Conservation (phyloP, 148 eudicot genomes). For the Amaranthus hypochondriacus region DNA sequence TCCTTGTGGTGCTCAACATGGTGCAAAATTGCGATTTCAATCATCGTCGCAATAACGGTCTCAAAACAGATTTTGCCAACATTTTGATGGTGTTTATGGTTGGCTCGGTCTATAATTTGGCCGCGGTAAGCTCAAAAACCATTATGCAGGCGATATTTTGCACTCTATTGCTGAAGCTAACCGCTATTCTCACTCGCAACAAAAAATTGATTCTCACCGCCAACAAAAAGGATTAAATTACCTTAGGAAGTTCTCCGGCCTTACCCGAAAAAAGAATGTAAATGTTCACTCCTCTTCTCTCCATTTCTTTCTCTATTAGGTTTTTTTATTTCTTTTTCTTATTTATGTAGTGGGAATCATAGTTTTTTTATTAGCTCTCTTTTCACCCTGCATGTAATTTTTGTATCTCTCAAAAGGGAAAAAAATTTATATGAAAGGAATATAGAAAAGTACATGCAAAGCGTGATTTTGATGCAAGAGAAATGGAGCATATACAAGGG, state of each 20-base stretch:
- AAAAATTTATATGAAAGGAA: slow-evolving; percentile 17
- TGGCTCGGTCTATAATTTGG: too few species aligned
- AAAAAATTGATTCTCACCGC: too few species aligned
- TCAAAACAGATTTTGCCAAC: too few species aligned
- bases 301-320: background rate
- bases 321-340: background rate
- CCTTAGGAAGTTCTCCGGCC: slow-evolving; percentile 16
- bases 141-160: background rate
- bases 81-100: too few species aligned
- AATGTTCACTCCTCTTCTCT: slow-evolving; percentile 4
- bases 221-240: too few species aligned
- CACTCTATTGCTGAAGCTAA: slow-evolving; percentile 28
- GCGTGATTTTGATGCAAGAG: slow-evolving; percentile 18
- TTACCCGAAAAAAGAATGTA: slow-evolving; percentile 15
- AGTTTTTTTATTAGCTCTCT: slow-evolving; percentile 18
- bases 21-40: too few species aligned
- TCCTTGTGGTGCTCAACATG: background rate
- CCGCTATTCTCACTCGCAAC: slow-evolving; percentile 16
- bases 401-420: slow-evolving; percentile 14
- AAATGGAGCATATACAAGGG: background rate
- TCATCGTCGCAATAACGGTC: too few species aligned
- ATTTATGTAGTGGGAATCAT: slow-evolving; percentile 12
- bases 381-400: slow-evolving; percentile 27
- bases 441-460: slow-evolving; percentile 29
- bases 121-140: too few species aligned